Conservation (phyloP, 2,329 filamentous ascomycete genomes). For the Sclerotinia nivalis region DNA sequence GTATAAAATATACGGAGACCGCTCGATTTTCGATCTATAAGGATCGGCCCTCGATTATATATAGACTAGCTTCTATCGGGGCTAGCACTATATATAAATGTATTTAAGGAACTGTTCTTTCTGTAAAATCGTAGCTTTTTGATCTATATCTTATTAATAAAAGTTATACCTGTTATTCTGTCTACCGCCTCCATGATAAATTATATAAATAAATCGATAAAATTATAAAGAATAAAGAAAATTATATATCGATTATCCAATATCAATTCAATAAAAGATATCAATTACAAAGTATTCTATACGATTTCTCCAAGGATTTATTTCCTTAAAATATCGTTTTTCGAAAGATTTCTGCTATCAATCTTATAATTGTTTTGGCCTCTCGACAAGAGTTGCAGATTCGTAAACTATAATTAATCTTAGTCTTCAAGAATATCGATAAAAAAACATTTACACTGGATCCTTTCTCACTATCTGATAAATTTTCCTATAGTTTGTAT, state of each 20-base stretch:
- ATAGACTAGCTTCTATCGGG: no score
- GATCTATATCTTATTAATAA: no score
- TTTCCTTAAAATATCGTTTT: slow-evolving; percentile 27
- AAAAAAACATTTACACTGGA: neutral
- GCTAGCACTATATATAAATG: no score
- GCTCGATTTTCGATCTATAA: no score
- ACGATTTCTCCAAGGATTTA: slow-evolving; percentile 31
- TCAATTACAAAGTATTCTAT: slow-evolving; percentile 30
- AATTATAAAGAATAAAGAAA: slow-evolving; percentile 23
- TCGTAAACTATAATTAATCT: slow-evolving; percentile 17
- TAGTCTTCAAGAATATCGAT: neutral
- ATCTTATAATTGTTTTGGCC: slow-evolving; percentile 30
- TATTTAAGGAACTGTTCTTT: no score
- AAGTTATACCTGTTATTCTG: no score
- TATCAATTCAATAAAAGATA: slow-evolving; percentile 32
- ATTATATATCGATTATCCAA: slow-evolving; percentile 26
- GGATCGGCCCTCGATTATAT: no score
- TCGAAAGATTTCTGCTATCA: slow-evolving; percentile 32
- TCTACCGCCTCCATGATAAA: no score
- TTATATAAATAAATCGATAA: slow-evolving; percentile 22
- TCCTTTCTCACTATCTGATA: slow-evolving; percentile 21
- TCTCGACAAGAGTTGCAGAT: slow-evolving; percentile 30
- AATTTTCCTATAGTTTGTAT: slow-evolving; percentile 29
- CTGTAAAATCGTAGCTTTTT: no score
- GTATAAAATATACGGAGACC: no score